Conservation (phyloP, 2,329 filamentous ascomycete genomes). For the Aspergillus amoenus region DNA sequence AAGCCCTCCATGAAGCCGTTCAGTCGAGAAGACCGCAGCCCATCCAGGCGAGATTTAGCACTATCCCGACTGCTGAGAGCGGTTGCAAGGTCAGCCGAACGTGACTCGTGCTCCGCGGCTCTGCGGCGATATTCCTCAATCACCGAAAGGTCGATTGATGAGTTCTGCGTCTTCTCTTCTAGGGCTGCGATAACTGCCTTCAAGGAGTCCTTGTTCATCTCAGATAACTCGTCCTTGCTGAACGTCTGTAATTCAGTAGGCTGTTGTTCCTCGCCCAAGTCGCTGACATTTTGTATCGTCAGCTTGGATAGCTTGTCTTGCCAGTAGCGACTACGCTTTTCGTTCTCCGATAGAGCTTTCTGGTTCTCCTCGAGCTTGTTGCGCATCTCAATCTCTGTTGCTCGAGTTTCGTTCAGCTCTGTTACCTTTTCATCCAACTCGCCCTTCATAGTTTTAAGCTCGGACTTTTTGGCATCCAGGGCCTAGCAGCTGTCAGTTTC, state of each 20-base stretch:
- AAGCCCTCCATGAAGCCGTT: slow-evolving; percentile 99
- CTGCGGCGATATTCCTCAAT: slow-evolving; percentile 84
- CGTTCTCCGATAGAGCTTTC: slow-evolving; percentile 81
- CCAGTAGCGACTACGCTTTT: slow-evolving; percentile 82
- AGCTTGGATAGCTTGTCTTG: slow-evolving; percentile 86
- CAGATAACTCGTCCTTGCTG: slow-evolving; percentile 67
- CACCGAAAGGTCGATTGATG: slow-evolving; percentile 84
- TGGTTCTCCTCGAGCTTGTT: slow-evolving; percentile 97
- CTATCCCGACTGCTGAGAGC: slow-evolving; percentile 77
- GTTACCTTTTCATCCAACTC: slow-evolving; percentile 83
- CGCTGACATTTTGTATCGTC: slow-evolving; percentile 74
- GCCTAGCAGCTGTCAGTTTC: slow-evolving; percentile 46
- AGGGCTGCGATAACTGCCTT: slow-evolving; percentile 66
- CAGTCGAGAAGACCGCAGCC: slow-evolving; percentile 82
- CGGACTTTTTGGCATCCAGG: slow-evolving; percentile 74
- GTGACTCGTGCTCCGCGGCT: slow-evolving; percentile 76
- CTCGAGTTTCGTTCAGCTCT: slow-evolving; percentile 85
- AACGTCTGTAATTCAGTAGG: slow-evolving; percentile 66
- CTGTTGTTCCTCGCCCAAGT: slow-evolving; percentile 59
- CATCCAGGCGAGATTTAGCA: slow-evolving; percentile 89
- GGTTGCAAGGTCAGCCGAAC: slow-evolving; percentile 78
- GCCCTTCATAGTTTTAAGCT: slow-evolving; percentile 74
- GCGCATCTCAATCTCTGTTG: slow-evolving; percentile 93
- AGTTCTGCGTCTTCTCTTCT: slow-evolving; percentile 77
- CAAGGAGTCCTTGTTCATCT: slow-evolving; percentile 62